phyloP scores from a whole-genome alignment of 2,329 filamentous ascomycete genomes.

The Phialophora macrospora region DNA sequence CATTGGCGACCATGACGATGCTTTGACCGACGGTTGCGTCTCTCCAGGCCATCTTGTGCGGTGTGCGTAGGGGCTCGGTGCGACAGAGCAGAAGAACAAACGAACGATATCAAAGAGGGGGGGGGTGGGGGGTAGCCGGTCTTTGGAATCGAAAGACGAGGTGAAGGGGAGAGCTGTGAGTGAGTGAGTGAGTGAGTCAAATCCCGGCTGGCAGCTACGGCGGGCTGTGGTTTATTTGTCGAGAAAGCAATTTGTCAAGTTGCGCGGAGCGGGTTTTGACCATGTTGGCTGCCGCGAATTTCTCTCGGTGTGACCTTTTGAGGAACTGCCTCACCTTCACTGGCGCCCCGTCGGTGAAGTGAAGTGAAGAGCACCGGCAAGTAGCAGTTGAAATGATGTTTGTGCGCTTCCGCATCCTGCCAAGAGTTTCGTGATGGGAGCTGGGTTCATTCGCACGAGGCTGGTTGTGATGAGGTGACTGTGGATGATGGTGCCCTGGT shows the following conservation, averaged over 20 bases:
- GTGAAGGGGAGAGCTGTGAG: neutral
- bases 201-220: too few species aligned
- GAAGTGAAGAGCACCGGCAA: neutral
- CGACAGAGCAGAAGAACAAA: neutral
- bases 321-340: conserved; percentile 8
- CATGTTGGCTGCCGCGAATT: conserved; percentile 1
- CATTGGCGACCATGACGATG: conserved; percentile 23
- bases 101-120: neutral
- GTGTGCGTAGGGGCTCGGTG: too few species aligned
- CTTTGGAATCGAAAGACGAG: neutral
- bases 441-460: neutral
- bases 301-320: neutral
- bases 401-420: neutral
- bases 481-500: neutral
- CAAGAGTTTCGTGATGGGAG: neutral
- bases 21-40: conserved; percentile 10
- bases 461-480: neutral
- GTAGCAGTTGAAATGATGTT: neutral
- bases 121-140: too few species aligned
- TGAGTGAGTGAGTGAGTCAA: neutral
- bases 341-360: neutral
- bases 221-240: neutral
- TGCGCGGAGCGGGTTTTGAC: neutral
- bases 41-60: conserved; percentile 8
- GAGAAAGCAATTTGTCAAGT: conserved; percentile 6